These are phyloP conservation scores for Adenanthera pavonina DNA, from an alignment of 306 rosid genomes.

Conservation along the genomic window DNA sequence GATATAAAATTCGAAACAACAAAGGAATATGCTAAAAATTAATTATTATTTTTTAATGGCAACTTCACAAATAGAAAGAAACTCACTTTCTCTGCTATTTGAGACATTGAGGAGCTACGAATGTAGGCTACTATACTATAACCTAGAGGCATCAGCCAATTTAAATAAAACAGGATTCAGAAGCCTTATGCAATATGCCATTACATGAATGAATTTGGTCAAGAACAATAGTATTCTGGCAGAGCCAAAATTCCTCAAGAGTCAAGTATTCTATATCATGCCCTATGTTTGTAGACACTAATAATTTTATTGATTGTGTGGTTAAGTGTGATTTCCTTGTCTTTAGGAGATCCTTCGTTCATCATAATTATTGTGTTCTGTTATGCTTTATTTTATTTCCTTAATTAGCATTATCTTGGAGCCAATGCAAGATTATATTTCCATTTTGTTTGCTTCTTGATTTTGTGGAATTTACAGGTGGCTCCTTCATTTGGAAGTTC, in stretches of 20 bases:
- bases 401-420: too few species aligned
- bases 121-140: neutral
- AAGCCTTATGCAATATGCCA: neutral
- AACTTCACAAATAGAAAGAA: constrained; percentile 13
- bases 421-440: too few species aligned
- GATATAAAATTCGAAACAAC: constrained; percentile 29
- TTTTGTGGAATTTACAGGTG: too few species aligned
- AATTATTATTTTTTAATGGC: constrained; percentile 16
- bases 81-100: neutral
- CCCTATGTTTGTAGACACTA: neutral
- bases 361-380: too few species aligned
- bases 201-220: neutral
- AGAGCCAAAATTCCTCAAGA: too few species aligned
- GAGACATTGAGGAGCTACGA: neutral
- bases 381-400: too few species aligned
- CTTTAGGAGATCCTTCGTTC: too few species aligned
- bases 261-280: neutral
- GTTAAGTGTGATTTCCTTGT: too few species aligned
- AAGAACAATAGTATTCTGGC: too few species aligned
- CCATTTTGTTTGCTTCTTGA: too few species aligned
- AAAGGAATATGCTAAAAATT: constrained; percentile 32
- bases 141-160: neutral
- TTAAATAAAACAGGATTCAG: neutral
- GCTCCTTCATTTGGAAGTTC: too few species aligned
- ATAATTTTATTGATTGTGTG: too few species aligned